These are phyloP conservation scores for Avena sativa DNA, from an alignment of 176 grass and related monocot species.

Conservation along the genomic window DNA sequence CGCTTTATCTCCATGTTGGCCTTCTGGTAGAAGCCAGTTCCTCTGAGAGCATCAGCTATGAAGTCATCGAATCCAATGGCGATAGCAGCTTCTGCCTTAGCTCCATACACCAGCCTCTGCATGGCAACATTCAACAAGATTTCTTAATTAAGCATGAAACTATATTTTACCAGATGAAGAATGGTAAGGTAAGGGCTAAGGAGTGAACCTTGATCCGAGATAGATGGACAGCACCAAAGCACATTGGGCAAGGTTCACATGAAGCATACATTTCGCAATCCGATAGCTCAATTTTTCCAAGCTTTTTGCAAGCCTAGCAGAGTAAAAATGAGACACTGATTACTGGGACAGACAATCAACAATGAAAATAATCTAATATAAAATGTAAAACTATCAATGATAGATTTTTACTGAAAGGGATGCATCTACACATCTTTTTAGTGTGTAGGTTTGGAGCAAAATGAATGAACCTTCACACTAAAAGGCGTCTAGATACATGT, in stretches of 20 bases:
- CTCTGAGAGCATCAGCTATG: slow-evolving; percentile 94
- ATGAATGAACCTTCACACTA: too few species aligned
- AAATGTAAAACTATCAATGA: background rate
- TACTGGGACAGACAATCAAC: background rate
- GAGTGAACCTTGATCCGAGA: slow-evolving; percentile 77
- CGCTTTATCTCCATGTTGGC: slow-evolving; percentile 87
- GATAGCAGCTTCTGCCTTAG: slow-evolving; percentile 93
- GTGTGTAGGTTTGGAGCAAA: too few species aligned
- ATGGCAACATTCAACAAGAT: slow-evolving; percentile 34
- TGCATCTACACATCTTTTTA: too few species aligned
- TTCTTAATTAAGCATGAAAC: background rate
- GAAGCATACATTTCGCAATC: slow-evolving; percentile 98
- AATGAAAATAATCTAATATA: background rate
- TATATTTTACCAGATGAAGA: too few species aligned
- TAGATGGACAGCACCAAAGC: slow-evolving; percentile 86
- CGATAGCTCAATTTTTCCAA: slow-evolving; percentile 81
- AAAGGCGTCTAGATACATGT: too few species aligned
- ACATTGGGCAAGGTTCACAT: slow-evolving; percentile 93
- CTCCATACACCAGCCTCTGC: slow-evolving; percentile 95
- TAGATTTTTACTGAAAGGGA: too few species aligned
- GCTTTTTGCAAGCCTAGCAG: slow-evolving; percentile 85
- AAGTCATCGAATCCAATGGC: slow-evolving; percentile 98
- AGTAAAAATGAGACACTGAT: slow-evolving; percentile 10
- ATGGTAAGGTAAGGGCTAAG: background rate
- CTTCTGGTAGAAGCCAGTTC: slow-evolving; percentile 90